These are phyloP conservation scores for Podaxis rugospora DNA, from an alignment of 768 basidiomycete genomes.

Conservation along the genomic window DNA sequence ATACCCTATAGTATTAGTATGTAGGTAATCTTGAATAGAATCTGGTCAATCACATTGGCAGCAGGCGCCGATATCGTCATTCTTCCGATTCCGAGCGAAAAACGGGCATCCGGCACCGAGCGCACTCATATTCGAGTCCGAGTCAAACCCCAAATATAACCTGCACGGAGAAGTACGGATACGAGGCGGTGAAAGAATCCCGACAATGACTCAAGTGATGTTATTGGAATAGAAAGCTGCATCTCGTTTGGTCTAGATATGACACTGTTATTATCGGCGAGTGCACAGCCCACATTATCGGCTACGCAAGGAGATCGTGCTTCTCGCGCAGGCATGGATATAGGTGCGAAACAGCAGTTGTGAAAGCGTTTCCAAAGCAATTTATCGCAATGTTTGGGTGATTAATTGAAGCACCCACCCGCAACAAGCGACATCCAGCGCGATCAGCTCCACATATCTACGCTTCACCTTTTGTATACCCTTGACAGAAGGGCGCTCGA, in stretches of 20 bases:
- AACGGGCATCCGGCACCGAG: neutral
- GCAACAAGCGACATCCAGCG: neutral
- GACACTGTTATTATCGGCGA: neutral
- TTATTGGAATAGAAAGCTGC: neutral
- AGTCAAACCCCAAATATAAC: neutral
- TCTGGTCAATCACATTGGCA: neutral
- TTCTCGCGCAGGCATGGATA: neutral
- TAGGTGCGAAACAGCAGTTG: neutral
- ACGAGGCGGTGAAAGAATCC: neutral
- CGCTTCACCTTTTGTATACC: neutral
- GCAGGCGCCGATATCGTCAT: neutral
- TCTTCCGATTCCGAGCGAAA: neutral
- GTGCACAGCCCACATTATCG: neutral
- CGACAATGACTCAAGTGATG: neutral
- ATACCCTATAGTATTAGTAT: constrained; percentile 2
- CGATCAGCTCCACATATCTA: neutral
- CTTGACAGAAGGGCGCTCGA: neutral
- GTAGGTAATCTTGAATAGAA: neutral
- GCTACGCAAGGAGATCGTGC: neutral
- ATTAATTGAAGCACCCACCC: neutral
- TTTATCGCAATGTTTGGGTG: neutral
- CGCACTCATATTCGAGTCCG: neutral
- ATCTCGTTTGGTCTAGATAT: neutral
- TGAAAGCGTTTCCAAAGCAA: neutral
- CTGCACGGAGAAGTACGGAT: neutral